Conservation (phyloP, 2,329 filamentous ascomycete genomes). For the Cadophora luteo-olivacea region DNA sequence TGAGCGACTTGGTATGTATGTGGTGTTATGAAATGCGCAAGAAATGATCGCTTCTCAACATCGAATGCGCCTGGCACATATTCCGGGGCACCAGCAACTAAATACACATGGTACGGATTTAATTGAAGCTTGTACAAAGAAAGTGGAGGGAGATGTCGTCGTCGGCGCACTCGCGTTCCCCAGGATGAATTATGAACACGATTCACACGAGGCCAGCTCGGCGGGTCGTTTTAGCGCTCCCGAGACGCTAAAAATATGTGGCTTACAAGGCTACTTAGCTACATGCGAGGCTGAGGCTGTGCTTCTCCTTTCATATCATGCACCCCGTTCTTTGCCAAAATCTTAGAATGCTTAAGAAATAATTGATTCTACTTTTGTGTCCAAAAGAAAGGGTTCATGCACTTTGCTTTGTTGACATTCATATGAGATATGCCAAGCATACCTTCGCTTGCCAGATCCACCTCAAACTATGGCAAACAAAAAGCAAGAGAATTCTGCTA, state of each 20-base stretch:
- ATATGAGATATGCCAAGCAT: background rate
- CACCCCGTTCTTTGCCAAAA: background rate
- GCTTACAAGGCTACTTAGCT: constrained; percentile 24
- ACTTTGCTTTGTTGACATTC: background rate
- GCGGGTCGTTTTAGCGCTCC: constrained; percentile 16
- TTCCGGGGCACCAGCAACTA: constrained; percentile 9
- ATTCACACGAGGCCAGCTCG: constrained; percentile 28
- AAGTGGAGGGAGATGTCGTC: constrained; percentile 19
- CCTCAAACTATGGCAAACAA: background rate
- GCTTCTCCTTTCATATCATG: constrained; percentile 8
- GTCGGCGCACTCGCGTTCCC: constrained; percentile 20
- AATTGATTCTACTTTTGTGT: background rate
- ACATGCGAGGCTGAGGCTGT: constrained; percentile 28
- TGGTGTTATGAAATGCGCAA: constrained; percentile 16
- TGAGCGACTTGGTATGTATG: background rate
- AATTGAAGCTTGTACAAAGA: constrained; percentile 23
- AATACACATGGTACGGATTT: constrained; percentile 24
- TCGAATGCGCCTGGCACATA: constrained; percentile 26
- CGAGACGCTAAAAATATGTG: constrained; percentile 18
- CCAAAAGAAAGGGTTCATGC: background rate
- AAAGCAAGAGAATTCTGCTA: background rate
- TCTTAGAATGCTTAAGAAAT: background rate
- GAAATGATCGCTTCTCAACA: constrained; percentile 22
- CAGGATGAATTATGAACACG: constrained; percentile 32
- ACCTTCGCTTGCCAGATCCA: background rate